Base-by-base conservation (phyloP, 176 grass and related monocot genomes). In the Microstegium vimineum region DNA sequence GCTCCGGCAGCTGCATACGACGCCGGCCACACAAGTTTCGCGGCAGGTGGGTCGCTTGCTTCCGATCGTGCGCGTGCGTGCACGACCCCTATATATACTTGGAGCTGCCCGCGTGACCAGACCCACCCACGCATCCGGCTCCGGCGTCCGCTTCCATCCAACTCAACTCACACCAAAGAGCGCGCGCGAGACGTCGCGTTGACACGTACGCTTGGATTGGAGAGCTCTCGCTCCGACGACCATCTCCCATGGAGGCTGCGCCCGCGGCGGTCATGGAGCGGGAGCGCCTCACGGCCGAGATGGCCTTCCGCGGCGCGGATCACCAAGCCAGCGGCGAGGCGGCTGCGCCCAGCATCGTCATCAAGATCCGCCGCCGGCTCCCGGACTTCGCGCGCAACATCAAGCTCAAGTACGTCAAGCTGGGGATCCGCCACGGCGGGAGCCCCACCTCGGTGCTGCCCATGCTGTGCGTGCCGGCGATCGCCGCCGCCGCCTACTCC, bases 321-420 rank as follows among this genome's bases (percentile, higher is more conserved):
- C 57, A 25, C 16, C 57, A 25, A 57, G 62, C 45, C 8, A 16
- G 16, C 8, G 23, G 10, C 27, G 84, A 74, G 18, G 30, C 51
- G 27, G 16, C 60, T 23, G 18, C 81, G 46, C 74, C 84, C 38
- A 90, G 88, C 88, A 90, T 93, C 77, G 88, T 93, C 47, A 83
- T 93, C 85, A 93, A 93, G 78, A 93, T 93, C 73, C 85, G 88
- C 0, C 91, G 91, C 38, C 87, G 82, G 27, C 88, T 93, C 25
- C 91, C 91, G 26, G 91, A 93, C 88, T 93, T 93, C 73, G 87
- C 88, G 7, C 91, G 88, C 41, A 90, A 79, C 61, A 83, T 93
- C 67, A 93, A 93, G 42, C 91, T 93, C 85, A 93, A 93, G 88
- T 93, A 93, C 68, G 91, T 93, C 22, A 93, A 83, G 74, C 85